Evolutionary conservation across 2,329 filamentous ascomycete species (phyloP).

Genomic region (Penicillium sp.): DNA sequence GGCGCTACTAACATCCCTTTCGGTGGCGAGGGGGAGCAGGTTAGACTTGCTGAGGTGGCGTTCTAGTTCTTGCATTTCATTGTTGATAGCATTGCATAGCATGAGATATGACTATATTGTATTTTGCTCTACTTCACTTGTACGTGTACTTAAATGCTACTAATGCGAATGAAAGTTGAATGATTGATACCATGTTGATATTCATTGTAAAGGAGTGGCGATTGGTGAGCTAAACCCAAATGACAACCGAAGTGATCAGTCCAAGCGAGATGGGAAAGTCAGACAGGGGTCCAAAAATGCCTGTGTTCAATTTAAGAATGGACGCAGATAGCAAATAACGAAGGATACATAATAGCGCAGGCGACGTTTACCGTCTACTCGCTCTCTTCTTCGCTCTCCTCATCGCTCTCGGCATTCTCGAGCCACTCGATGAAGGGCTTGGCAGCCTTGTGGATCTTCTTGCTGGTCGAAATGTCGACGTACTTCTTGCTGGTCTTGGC

Average conservation of each 20-base stretch:
- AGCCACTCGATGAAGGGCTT: conserved; percentile 95
- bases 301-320: neutral
- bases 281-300: neutral
- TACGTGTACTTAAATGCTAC: neutral
- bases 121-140: neutral
- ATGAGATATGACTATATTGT: neutral
- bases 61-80: conserved; percentile 17
- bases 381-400: conserved; percentile 63
- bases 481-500: conserved; percentile 98
- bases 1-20: neutral
- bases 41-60: conserved; percentile 33
- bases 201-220: conserved; percentile 21
- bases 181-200: neutral
- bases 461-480: conserved; percentile 81
- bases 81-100: neutral
- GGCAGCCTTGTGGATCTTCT: conserved; percentile 92
- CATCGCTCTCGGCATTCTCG: conserved; percentile 74
- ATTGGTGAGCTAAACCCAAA: conserved; percentile 22
- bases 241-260: neutral
- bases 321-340: conserved; percentile 1
- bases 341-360: neutral
- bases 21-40: conserved; percentile 12
- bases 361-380: conserved; percentile 42
- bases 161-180: neutral
- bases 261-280: neutral